A percentile compares a stretch with the other conserved stretches of the same genome.
These are phyloP conservation scores for Rhizopogon vulgaris DNA, from an alignment of 768 basidiomycete species.

Conservation along the genomic window DNA sequence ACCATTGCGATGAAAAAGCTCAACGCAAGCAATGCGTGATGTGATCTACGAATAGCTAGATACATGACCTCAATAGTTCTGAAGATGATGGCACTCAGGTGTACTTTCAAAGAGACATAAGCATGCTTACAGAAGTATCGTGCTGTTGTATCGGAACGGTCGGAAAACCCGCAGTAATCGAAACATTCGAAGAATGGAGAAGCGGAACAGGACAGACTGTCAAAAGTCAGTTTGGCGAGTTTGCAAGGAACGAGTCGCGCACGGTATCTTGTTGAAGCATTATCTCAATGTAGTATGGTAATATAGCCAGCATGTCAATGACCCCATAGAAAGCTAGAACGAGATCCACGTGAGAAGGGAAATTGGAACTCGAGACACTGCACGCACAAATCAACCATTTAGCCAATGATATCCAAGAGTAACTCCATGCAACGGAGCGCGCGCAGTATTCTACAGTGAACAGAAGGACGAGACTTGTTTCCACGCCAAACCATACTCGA, in stretches of 20 bases:
- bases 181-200: conserved; percentile 88
- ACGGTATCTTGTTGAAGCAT: conserved; percentile 82
- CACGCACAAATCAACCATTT: conserved; percentile 66
- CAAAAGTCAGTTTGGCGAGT: not conserved
- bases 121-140: conserved; percentile 65
- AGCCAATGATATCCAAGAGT: conserved; percentile 50
- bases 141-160: conserved; percentile 81
- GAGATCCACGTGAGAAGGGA: conserved; percentile 1
- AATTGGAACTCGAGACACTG: not conserved
- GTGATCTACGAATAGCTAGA: conserved; percentile 76
- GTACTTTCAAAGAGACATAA: not conserved
- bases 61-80: conserved; percentile 94
- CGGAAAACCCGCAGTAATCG: conserved; percentile 84
- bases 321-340: conserved; percentile 73
- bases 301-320: conserved; percentile 77
- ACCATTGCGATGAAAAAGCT: conserved; percentile 88
- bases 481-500: conserved; percentile 80
- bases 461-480: conserved; percentile 75
- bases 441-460: conserved; percentile 84
- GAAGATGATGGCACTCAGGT: conserved; percentile 1
- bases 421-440: conserved; percentile 71
- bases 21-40: conserved; percentile 82
- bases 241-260: conserved; percentile 17
- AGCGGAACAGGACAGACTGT: conserved; percentile 81
- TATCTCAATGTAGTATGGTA: conserved; percentile 88